Evolutionary conservation across 129 eudicot species (phyloP), one percentile per base, ranked within the genome.

Genomic region (Tanacetum coccineum): DNA sequence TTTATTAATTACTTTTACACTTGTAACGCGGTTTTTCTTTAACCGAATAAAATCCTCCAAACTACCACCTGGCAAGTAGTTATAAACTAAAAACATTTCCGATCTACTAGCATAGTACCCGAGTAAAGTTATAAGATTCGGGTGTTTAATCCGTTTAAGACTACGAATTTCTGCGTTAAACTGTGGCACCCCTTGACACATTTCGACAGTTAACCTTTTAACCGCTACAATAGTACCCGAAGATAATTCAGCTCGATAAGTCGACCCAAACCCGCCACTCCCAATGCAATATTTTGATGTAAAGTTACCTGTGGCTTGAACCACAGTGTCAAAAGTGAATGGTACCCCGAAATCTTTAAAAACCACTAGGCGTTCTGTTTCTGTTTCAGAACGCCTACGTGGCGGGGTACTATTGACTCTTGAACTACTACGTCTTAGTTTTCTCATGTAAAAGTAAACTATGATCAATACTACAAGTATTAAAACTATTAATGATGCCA

Each of bases 21-120:
- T 50, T 10, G 83, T 50, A 13, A 13, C 67, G 2, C 79, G 66
- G 19, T 21, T 68, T 30, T 59, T 58, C 50, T 89, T 77, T 39
- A 76, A 76, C 8, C 67, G 48, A 17, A 87, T 84, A 62, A 79
- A 80, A 22, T 75, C 79, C 57, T 84, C 86, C 55, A 84, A 45
- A 54, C 82, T 87, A 17, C 95, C 88, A 25, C 88, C 91, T 0
- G 91, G 78, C 14, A 87, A 80, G 70, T 79, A 87, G 22, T 87
- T 87, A 40, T 87, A 87, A 39, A 87, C 78, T 4, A 87, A 77
- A 59, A 87, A 84, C 95, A 84, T 87, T 25, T 87, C 91, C 8
- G 81, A 71, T 46, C 44, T 25, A 64, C 91, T 80, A 46, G 88
- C 86, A 50, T 57, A 64, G 57, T 74, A 84, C 9, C 95, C 95